Evolutionary conservation across 2,329 filamentous ascomycete species (phyloP).

Genomic region (Fusarium nisikadoi): DNA sequence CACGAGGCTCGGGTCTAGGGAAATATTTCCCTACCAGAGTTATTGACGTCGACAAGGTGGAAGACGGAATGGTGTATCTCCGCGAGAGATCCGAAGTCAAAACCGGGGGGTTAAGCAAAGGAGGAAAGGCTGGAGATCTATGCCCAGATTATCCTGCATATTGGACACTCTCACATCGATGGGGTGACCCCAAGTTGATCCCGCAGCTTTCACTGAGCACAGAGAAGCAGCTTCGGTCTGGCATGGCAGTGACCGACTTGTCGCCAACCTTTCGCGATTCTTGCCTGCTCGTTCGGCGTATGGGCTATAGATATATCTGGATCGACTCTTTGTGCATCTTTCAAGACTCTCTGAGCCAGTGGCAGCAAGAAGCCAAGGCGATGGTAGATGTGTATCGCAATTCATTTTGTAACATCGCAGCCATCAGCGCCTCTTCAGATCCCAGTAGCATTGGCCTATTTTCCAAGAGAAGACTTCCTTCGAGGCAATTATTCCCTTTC

Average conservation of each 20-base stretch:
- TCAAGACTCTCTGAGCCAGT: background rate
- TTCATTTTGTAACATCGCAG: background rate
- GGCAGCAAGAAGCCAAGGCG: accelerated
- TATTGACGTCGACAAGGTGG: background rate
- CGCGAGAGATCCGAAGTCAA: background rate
- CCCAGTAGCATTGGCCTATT: background rate
- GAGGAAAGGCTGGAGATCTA: accelerated
- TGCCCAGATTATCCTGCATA: background rate
- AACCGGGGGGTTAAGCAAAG: accelerated
- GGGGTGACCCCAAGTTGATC: background rate
- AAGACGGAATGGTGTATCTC: background rate
- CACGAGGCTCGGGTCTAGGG: accelerated
- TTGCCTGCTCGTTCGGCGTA: accelerated
- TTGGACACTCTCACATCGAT: background rate
- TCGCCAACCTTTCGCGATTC: background rate
- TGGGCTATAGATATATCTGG: background rate
- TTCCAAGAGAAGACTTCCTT: background rate
- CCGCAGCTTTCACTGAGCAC: background rate
- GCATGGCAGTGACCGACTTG: background rate
- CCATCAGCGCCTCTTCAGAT: background rate
- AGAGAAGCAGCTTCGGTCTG: background rate
- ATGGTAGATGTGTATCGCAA: accelerated
- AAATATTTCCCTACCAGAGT: background rate
- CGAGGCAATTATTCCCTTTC: background rate
- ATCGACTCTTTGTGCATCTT: background rate